A percentile compares a stretch with the other conserved stretches of the same genome.
phyloP scores from a whole-genome alignment of 129 eudicot genomes.

The Helianthus tuberosus region DNA sequence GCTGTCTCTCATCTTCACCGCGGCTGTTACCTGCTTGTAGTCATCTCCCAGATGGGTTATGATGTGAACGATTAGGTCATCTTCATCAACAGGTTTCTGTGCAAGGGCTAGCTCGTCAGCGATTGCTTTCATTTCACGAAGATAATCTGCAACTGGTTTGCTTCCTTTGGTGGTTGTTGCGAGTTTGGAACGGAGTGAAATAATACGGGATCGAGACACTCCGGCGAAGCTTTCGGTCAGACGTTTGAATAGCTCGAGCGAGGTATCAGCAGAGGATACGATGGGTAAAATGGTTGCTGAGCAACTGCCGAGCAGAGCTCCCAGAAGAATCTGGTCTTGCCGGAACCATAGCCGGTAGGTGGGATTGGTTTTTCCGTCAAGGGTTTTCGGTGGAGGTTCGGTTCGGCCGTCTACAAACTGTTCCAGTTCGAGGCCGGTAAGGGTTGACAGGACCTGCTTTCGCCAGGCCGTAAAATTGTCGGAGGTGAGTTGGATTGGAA shows the following conservation, averaged over 20 bases:
- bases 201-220: slow-evolving; percentile 1
- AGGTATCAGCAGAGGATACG: not conserved
- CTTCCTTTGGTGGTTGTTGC: not conserved
- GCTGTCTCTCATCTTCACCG: not conserved
- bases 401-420: no score
- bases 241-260: not conserved
- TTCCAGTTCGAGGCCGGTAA: no score
- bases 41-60: not conserved
- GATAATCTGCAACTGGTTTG: slow-evolving; percentile 6
- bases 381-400: no score
- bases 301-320: not conserved
- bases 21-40: not conserved
- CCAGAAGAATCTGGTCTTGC: no score
- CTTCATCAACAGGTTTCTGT: not conserved
- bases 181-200: not conserved
- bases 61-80: not conserved
- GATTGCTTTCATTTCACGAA: not conserved
- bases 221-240: slow-evolving; percentile 6
- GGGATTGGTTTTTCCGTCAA: no score
- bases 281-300: slow-evolving; percentile 9
- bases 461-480: no score
- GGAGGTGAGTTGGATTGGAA: no score
- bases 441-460: no score
- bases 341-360: no score
- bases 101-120: no score